Conservation (phyloP, 169 alveolate species). For the Babesia sp. region DNA sequence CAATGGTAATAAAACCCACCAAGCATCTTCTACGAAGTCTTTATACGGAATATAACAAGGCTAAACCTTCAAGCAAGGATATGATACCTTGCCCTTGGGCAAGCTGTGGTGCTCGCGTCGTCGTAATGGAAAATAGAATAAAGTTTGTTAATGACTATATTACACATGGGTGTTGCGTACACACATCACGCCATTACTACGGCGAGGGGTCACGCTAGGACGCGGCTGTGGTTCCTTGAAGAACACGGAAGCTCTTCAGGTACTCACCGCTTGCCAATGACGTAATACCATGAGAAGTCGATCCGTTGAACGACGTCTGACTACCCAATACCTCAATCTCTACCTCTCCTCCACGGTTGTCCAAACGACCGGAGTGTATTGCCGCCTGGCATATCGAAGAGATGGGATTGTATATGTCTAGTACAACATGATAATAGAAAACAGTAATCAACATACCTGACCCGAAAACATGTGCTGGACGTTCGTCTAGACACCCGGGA, state of each 20-base stretch:
- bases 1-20: slow-evolving; percentile 33
- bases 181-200: background rate
- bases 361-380: slow-evolving; percentile 81
- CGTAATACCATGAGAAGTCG: slow-evolving; percentile 50
- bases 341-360: slow-evolving; percentile 66
- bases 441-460: slow-evolving; percentile 30
- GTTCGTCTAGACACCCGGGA: slow-evolving; percentile 78
- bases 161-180: slow-evolving; percentile 1
- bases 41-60: background rate
- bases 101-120: slow-evolving; percentile 29
- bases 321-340: slow-evolving; percentile 73
- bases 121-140: background rate
- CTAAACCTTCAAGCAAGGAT: background rate
- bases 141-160: background rate
- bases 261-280: slow-evolving; percentile 61
- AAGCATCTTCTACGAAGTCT: slow-evolving; percentile 28
- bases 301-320: slow-evolving; percentile 34
- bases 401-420: slow-evolving; percentile 81
- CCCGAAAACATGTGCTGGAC: slow-evolving; percentile 66
- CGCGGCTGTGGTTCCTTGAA: slow-evolving; percentile 19
- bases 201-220: background rate
- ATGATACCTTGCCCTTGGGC: slow-evolving; percentile 1
- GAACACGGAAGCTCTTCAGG: slow-evolving; percentile 61
- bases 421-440: slow-evolving; percentile 6
- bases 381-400: slow-evolving; percentile 87